Evolutionary conservation across 2,329 filamentous ascomycete species (phyloP), one percentile per base, ranked within the genome.

Genomic region (Apiospora saccharicola): DNA sequence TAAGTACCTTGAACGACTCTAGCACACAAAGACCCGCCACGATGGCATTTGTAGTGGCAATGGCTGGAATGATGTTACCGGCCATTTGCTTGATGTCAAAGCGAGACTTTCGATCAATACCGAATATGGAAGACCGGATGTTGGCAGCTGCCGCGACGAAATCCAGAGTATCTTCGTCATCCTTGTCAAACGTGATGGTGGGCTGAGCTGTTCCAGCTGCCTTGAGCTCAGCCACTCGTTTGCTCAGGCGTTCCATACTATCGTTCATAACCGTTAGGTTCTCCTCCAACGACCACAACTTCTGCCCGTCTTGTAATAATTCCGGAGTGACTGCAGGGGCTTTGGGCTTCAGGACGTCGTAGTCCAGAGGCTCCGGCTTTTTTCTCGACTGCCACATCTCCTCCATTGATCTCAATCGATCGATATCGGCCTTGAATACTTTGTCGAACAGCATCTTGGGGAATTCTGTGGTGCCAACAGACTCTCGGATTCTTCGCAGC

Each of bases 41-140:
- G 81, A 98, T 97, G 22, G 96, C 96, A 81, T 99, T 99, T 0
- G 96, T 98, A 0, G 96, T 99, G 6, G 96, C 96, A 80, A 99
- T 99, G 1, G 96, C 96, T 1, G 96, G 96, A 74, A 99, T 99
- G 78, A 99, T 99, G 81, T 99, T 99, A 71, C 96, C 96, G 4
- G 96, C 96, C 96, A 98, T 99, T 83, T 99, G 93, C 85, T 99
- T 99, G 78, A 96, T 95, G 80, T 98, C 95, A 79, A 98, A 99
- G 73, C 97, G 94, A 30, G 95, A 97, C 81, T 94, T 96, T 5
- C 87, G 85, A 71, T 96, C 93, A 72, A 99, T 98, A 71, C 91
- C 93, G 79, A 99, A 99, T n/a, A 97, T 88, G 34, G 90, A 87
- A 0, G 96, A 96, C 64, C 96, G 90, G 34, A 99, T 89, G 78